phyloP scores from a whole-genome alignment of 2,329 filamentous ascomycete species.

The Aschersonia sp. region DNA sequence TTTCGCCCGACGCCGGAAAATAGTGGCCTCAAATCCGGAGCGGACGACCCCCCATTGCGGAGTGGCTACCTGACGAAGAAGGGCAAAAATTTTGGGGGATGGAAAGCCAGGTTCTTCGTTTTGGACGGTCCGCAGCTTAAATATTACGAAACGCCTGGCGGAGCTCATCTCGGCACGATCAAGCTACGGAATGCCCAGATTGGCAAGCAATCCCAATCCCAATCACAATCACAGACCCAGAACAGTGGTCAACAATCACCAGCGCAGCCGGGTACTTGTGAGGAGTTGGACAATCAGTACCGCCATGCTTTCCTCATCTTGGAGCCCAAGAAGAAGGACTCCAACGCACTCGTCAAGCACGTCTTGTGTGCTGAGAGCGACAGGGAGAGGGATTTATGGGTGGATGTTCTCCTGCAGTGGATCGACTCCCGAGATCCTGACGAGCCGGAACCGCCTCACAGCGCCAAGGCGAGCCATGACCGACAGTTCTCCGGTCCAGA shows the following conservation, averaged over 20 bases:
- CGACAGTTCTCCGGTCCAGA: conserved; percentile 21
- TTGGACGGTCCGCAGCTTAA: conserved; percentile 50
- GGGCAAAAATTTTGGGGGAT: conserved; percentile 97
- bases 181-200: conserved; percentile 86
- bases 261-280: conserved; percentile 36
- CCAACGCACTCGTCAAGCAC: conserved; percentile 73
- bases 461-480: conserved; percentile 20
- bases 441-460: conserved; percentile 22
- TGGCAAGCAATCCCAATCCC: conserved; percentile 51
- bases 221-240: conserved; percentile 30
- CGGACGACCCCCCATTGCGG: conserved; percentile 55
- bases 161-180: conserved; percentile 82
- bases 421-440: conserved; percentile 59
- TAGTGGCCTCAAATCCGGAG: conserved; percentile 27
- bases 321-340: conserved; percentile 94
- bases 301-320: conserved; percentile 90
- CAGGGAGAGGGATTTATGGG: conserved; percentile 82
- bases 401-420: conserved; percentile 77
- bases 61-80: conserved; percentile 91
- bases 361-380: conserved; percentile 94
- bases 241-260: conserved; percentile 39
- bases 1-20: conserved; percentile 11
- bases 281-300: conserved; percentile 85
- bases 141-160: conserved; percentile 86
- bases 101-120: conserved; percentile 69